Conservation (phyloP, 2,329 filamentous ascomycete genomes). For the Aspergillus awamori region DNA sequence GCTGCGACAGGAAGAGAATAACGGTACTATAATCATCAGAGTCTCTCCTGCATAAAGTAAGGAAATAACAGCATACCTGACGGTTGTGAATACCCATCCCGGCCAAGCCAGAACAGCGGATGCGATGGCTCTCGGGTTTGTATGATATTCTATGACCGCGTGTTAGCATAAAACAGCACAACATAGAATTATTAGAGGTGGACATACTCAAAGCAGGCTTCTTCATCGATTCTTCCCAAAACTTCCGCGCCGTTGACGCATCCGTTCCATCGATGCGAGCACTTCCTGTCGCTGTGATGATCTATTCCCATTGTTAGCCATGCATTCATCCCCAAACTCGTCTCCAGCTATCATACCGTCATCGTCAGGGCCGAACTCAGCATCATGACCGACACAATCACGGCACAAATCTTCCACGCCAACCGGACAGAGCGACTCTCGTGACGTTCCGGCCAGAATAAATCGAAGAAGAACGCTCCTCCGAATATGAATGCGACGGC, state of each 20-base stretch:
- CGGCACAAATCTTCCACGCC: constrained; percentile 58
- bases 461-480: constrained; percentile 63
- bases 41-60: no score
- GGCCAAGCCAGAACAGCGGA: constrained; percentile 58
- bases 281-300: constrained; percentile 52
- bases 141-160: no score
- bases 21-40: no score
- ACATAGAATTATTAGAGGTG: no score
- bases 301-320: constrained; percentile 21
- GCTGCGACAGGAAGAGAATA: constrained; percentile 38
- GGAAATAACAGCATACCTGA: no score
- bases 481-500: constrained; percentile 62
- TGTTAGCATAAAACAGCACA: neutral
- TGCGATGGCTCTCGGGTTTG: constrained; percentile 55
- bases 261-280: constrained; percentile 51
- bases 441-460: constrained; percentile 61
- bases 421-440: constrained; percentile 53
- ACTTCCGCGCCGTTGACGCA: constrained; percentile 29
- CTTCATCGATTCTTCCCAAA: constrained; percentile 35
- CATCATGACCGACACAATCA: constrained; percentile 51
- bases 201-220: constrained; percentile 36
- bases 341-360: constrained; percentile 41
- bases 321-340: neutral
- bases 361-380: constrained; percentile 53
- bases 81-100: constrained; percentile 53